Conservation (phyloP, 2,329 filamentous ascomycete genomes). For the Calonectria pseudoreteaudii region DNA sequence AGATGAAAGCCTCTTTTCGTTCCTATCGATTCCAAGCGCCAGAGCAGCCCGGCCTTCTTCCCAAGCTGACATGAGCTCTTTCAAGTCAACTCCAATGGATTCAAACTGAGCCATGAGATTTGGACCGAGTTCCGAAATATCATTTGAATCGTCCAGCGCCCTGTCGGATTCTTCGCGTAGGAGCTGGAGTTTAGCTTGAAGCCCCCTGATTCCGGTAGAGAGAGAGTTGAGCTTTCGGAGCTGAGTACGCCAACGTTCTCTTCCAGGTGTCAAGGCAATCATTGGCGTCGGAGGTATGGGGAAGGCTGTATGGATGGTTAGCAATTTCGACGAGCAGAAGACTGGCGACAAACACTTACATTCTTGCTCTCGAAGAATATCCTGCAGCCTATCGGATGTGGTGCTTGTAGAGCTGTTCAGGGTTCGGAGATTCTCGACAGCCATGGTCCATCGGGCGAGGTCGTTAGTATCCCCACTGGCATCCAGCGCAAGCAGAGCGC, state of each 20-base stretch:
- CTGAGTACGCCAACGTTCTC: constrained; percentile 87
- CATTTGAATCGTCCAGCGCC: constrained; percentile 78
- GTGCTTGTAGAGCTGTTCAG: constrained; percentile 71
- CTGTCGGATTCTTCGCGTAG: constrained; percentile 89
- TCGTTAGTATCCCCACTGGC: constrained; percentile 83
- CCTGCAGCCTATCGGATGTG: constrained; percentile 74
- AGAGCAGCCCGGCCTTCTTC: constrained; percentile 88
- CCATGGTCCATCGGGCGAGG: constrained; percentile 81
- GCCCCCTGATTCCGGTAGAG: constrained; percentile 87
- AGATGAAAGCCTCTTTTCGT: constrained; percentile 76
- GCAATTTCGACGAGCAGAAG: constrained; percentile 17
- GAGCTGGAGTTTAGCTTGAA: constrained; percentile 95
- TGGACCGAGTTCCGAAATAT: constrained; percentile 80
- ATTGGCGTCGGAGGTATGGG: constrained; percentile 68
- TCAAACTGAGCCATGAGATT: constrained; percentile 92
- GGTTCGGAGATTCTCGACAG: constrained; percentile 78
- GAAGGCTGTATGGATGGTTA: constrained; percentile 56
- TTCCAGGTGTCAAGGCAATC: constrained; percentile 74
- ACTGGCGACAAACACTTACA: constrained; percentile 61
- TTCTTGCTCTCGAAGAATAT: constrained; percentile 83
- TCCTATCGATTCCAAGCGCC: constrained; percentile 83
- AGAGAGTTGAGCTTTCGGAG: constrained; percentile 89
- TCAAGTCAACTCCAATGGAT: constrained; percentile 89
- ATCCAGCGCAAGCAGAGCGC: constrained; percentile 88
- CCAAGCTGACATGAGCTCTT: constrained; percentile 85